Conservation (phyloP, 371 early-diverging fungal genomes). For the Actinomortierella wolfii region DNA sequence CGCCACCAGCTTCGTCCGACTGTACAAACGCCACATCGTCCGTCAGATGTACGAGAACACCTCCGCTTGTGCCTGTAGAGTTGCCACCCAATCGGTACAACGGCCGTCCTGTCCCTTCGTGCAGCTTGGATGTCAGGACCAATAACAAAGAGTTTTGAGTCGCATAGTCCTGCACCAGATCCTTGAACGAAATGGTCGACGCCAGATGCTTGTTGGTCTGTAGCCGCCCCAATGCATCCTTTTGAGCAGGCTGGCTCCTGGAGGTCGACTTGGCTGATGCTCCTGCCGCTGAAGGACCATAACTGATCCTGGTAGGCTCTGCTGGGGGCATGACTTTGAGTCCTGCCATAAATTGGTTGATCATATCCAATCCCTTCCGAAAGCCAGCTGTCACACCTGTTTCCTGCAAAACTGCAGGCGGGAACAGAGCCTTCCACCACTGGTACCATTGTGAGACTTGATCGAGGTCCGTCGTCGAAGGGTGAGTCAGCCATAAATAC, state of each 20-base stretch:
- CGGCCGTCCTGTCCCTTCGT: constrained; percentile 51
- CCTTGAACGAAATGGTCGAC: constrained; percentile 46
- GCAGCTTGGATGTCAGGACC: constrained; percentile 46
- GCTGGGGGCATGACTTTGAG: constrained; percentile 26
- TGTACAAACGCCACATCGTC: constrained; percentile 41
- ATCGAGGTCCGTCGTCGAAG: constrained; percentile 56
- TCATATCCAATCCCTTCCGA: constrained; percentile 73
- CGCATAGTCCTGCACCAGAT: constrained; percentile 52
- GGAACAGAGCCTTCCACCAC: constrained; percentile 75
- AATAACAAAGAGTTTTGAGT: constrained; percentile 49
- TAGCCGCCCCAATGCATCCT: constrained; percentile 18
- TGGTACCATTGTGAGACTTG: constrained; percentile 79
- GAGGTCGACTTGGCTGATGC: not conserved
- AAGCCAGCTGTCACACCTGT: constrained; percentile 49
- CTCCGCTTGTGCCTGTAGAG: constrained; percentile 39
- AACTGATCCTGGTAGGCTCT: constrained; percentile 9
- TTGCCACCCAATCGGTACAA: constrained; percentile 53
- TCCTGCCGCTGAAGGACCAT: constrained; percentile 1
- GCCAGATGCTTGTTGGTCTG: constrained; percentile 35
- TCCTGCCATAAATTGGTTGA: constrained; percentile 54
- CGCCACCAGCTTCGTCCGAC: constrained; percentile 23
- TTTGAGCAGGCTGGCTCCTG: not conserved
- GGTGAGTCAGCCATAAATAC: constrained; percentile 67
- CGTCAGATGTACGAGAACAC: constrained; percentile 42
- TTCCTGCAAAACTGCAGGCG: constrained; percentile 50